Evolutionary conservation across 2,329 filamentous ascomycete genomes (phyloP), one percentile per base, ranked within the genome.

Genomic region (Xylogone sp.): DNA sequence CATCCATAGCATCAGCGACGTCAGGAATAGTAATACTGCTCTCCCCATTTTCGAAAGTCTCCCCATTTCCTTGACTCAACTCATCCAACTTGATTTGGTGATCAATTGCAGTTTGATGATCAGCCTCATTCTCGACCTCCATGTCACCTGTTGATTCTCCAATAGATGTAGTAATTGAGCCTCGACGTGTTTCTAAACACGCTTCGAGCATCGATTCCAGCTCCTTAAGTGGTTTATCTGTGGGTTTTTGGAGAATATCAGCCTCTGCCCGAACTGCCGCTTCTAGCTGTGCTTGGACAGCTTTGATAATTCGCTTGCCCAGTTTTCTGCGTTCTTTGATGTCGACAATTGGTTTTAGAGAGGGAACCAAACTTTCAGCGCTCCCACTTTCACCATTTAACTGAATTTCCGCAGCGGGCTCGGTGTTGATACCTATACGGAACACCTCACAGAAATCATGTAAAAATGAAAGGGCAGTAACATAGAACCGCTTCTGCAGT

Each of bases 251-350:
- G 47, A 79, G 84, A 42, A 96, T 77, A 54, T 94, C 88, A n/a
- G 88, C 85, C 68, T 97, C 93, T 50, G 89, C 88, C 49, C 79
- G 81, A 45, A 91, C 71, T 1, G 90, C 90, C 50, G 82, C 78
- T 66, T 96, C 88, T 2, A 96, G 75, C 43, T 84, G 78, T 13
- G 88, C 84, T 66, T 95, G 89, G 27, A 96, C 79, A 1, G 85
- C 83, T 67, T 90, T 95, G 58, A 96, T 79, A 55, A 97, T 96
- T 21, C 91, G 83, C 69, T 95, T 96, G 21, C 88, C 90, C n/a
- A 96, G 74, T 60, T 87, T 88, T 62, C 89, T 88, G 55, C 88
- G 84, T 59, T 96, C 88, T 52, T 89, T 88, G 54, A 90, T 83
- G 61, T 96, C 90, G 9, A 77, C 55, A 51, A 66, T 70, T 44